Conservation (phyloP, 331 rosid genomes). For the Rosa hybrid region DNA sequence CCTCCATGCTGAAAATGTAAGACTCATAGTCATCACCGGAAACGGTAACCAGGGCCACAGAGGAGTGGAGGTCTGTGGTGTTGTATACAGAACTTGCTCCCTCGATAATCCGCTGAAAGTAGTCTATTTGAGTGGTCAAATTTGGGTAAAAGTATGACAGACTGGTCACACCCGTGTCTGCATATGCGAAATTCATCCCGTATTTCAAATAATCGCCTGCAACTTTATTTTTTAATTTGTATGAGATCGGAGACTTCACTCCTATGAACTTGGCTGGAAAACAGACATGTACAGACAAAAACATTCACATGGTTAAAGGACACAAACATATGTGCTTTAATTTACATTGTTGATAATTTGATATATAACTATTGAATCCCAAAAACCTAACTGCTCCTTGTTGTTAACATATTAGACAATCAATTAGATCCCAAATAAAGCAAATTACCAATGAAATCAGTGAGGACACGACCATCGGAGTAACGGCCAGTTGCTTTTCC, state of each 20-base stretch:
- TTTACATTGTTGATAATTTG: not conserved
- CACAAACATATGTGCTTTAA: not conserved
- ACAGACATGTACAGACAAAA: not conserved
- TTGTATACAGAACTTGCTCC: conserved; percentile 23
- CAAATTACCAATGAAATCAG: conserved; percentile 50
- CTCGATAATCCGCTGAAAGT: conserved; percentile 41
- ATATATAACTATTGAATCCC: not conserved
- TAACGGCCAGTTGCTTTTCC: conserved; percentile 68
- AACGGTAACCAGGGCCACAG: conserved; percentile 62
- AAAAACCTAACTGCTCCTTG: too few relatives aligned
- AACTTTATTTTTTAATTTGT: conserved; percentile 33
- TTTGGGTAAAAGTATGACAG: conserved; percentile 54
- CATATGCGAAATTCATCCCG: conserved; percentile 82
- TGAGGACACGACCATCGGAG: conserved; percentile 59
- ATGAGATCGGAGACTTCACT: conserved; percentile 55
- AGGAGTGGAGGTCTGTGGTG: conserved; percentile 35
- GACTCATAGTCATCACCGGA: conserved; percentile 69
- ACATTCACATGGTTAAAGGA: not conserved
- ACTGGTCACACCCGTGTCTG: conserved; percentile 69
- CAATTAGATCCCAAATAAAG: too few relatives aligned
- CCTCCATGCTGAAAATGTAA: conserved; percentile 36
- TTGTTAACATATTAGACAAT: not conserved
- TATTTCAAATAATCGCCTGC: conserved; percentile 37
- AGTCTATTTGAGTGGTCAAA: conserved; percentile 70
- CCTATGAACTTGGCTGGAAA: conserved; percentile 59